A percentile compares a stretch with the other conserved stretches of the same genome.
Evolutionary conservation across 2,329 filamentous ascomycete species (phyloP).

Genomic region (Didymella sp.): DNA sequence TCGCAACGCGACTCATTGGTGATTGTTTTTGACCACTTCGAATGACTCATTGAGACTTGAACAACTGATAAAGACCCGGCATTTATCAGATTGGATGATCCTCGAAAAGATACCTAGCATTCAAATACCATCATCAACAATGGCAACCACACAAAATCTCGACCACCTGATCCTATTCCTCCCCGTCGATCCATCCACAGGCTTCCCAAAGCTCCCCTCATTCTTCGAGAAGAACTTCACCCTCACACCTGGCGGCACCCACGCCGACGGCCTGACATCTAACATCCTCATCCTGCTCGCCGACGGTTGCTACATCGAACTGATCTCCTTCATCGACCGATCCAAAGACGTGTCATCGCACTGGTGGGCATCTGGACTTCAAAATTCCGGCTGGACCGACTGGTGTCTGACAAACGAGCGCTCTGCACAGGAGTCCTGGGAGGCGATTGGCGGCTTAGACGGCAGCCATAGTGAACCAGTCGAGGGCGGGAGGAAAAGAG

Average conservation of each 20-base stretch:
- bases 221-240: slow-evolving; percentile 64
- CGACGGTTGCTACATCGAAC: slow-evolving; percentile 71
- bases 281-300: slow-evolving; percentile 69
- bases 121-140: not conserved
- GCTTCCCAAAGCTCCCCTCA: slow-evolving; percentile 46
- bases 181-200: slow-evolving; percentile 60
- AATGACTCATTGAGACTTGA: slow-evolving; percentile 2
- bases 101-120: too few species aligned
- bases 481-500: slow-evolving; percentile 61
- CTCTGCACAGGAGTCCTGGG: slow-evolving; percentile 2
- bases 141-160: slow-evolving; percentile 45
- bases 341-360: slow-evolving; percentile 54
- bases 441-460: slow-evolving; percentile 32
- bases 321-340: slow-evolving; percentile 67
- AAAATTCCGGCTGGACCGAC: slow-evolving; percentile 66
- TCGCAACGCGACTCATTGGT: not conserved
- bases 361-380: slow-evolving; percentile 60
- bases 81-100: too few species aligned
- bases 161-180: slow-evolving; percentile 72
- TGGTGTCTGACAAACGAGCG: slow-evolving; percentile 53
- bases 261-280: slow-evolving; percentile 66
- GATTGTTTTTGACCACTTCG: not conserved
- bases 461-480: slow-evolving; percentile 57
- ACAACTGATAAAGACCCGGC: not conserved
- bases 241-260: slow-evolving; percentile 66